Conservation (phyloP, 805 yeast genomes). For the Nakazawaea ernobii region DNA sequence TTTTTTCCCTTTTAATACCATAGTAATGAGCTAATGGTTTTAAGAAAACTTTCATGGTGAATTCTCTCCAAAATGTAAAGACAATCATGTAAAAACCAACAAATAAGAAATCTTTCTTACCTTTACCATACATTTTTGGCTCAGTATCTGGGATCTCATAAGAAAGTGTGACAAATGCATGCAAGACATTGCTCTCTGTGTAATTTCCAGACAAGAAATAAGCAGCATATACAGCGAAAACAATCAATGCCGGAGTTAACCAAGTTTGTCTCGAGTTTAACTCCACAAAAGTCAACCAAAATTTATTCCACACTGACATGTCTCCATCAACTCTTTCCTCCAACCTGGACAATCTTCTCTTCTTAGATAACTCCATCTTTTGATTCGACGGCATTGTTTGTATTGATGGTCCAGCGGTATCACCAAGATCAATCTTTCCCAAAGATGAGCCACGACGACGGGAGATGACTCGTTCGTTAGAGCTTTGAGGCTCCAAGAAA, state of each 20-base stretch:
- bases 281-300: slow-evolving; percentile 55
- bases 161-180: slow-evolving; percentile 58
- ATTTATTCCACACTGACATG: slow-evolving; percentile 47
- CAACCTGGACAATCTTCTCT: slow-evolving; percentile 27
- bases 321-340: slow-evolving; percentile 33
- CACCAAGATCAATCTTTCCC: slow-evolving; percentile 73
- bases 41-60: slow-evolving; percentile 76
- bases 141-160: slow-evolving; percentile 57
- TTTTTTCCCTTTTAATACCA: slow-evolving; percentile 50
- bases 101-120: slow-evolving; percentile 74
- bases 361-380: slow-evolving; percentile 33
- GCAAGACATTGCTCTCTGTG: slow-evolving; percentile 54
- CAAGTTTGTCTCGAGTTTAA: slow-evolving; percentile 60
- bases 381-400: slow-evolving; percentile 56
- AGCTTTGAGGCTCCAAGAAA: too few species aligned
- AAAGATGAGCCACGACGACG: slow-evolving; percentile 60
- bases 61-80: slow-evolving; percentile 88
- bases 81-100: slow-evolving; percentile 76
- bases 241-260: slow-evolving; percentile 56
- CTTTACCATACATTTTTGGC: slow-evolving; percentile 71
- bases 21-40: slow-evolving; percentile 58
- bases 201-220: slow-evolving; percentile 54
- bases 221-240: slow-evolving; percentile 33
- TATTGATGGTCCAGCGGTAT: slow-evolving; percentile 58
- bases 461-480: neutral